Evolutionary conservation across 371 early-diverging fungal species (phyloP), one percentile per base, ranked within the genome.

Genomic region (Capniomyces stellatus): DNA sequence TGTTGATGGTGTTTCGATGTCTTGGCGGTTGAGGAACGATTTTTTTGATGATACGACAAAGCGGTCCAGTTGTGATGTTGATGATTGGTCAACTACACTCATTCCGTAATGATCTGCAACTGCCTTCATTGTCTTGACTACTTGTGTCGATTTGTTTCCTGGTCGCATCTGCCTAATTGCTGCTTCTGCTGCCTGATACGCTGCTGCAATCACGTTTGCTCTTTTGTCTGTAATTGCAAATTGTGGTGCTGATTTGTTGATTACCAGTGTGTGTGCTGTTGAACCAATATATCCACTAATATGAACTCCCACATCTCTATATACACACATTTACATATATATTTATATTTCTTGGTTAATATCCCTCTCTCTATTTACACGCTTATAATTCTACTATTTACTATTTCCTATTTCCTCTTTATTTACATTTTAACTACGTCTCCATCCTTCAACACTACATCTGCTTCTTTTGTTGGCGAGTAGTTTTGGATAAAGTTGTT

Each of bases 211-310:
- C 49, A 80, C 87, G 69, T 92, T 91, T 35, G 94, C 94, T 67
- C 84, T 75, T 51, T 75, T 64, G 19, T 62, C 69, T 1, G 48
- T 40, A 23, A 68, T 29, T 21, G 41, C n/a, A 1, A 40, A 41
- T 30, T 54, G 43, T 1, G 62, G 68, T n/a, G 35, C 23, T 49
- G 76, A 62, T 39, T 75, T 78, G 27, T 89, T 73, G 44, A 89
- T 76, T n/a, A n/a, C n/a, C 24, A 79, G 61, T 0, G 93, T 92
- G 66, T 88, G 87, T 3, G 87, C 95, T 25, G 75, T 79, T 51
- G 83, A 82, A 44, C 86, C 84, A 52, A 85, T 76, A 70, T 83
- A 92, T 25, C 95, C 95, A 68, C 92, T 87, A 57, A 94, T 74
- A 64, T 94, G 95, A 28, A 75, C 89, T 54, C 85, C 88, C 50